A percentile compares a stretch with the other conserved stretches of the same genome.
Evolutionary conservation across 441 rosid species (phyloP).

Genomic region (Croton setiger): DNA sequence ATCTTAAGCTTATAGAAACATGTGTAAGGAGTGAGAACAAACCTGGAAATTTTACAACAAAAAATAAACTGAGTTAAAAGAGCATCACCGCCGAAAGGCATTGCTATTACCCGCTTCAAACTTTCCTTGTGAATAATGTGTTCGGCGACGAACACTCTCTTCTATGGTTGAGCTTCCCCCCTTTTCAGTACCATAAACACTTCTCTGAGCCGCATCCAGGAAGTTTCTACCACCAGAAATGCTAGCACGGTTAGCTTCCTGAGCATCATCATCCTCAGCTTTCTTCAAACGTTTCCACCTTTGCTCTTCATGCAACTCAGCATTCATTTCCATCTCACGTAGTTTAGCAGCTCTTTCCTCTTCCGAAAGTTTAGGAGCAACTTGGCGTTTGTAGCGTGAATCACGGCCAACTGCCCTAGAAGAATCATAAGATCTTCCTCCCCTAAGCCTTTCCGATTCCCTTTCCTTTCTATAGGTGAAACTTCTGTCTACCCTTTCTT

Average conservation of each 20-base stretch:
- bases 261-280: slow-evolving; percentile 71
- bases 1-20: background rate
- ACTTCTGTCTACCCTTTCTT: slow-evolving; percentile 21
- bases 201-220: slow-evolving; percentile 73
- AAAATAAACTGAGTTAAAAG: background rate
- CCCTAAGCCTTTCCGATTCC: slow-evolving; percentile 15
- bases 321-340: slow-evolving; percentile 75
- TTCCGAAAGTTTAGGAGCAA: slow-evolving; percentile 62
- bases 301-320: slow-evolving; percentile 83
- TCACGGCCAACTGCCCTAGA: slow-evolving; percentile 22
- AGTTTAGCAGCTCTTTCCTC: slow-evolving; percentile 82
- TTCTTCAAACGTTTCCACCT: slow-evolving; percentile 85
- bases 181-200: slow-evolving; percentile 80
- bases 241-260: slow-evolving; percentile 46
- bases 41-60: slow-evolving; percentile 4
- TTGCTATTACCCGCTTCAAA: slow-evolving; percentile 59
- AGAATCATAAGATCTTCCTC: slow-evolving; percentile 19
- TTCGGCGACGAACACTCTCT: slow-evolving; percentile 86
- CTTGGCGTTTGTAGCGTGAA: slow-evolving; percentile 37
- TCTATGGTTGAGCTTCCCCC: slow-evolving; percentile 87
- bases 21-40: background rate
- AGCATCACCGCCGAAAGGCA: slow-evolving; percentile 66
- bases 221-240: slow-evolving; percentile 55
- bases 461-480: slow-evolving; percentile 20
- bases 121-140: slow-evolving; percentile 69